These are phyloP conservation scores for Cyclotella choctawhatcheeana DNA, from an alignment of 108 stramenopile genomes.

Conservation along the genomic window DNA sequence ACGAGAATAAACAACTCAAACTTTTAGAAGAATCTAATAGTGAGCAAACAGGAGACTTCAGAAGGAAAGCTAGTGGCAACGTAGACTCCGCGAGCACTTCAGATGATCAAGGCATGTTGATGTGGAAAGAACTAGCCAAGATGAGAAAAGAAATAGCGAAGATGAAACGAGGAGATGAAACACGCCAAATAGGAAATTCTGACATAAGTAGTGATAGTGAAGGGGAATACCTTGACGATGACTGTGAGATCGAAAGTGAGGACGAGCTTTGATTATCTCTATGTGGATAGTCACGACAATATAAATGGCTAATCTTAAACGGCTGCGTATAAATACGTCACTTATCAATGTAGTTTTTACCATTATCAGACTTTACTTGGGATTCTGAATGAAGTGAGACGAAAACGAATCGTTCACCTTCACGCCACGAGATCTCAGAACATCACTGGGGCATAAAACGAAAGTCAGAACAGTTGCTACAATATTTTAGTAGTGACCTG, in stretches of 20 bases:
- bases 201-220: slow-evolving; percentile 10
- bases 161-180: not conserved
- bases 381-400: too few relatives aligned
- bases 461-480: not conserved
- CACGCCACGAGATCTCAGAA: not conserved
- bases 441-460: not conserved
- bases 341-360: too few relatives aligned
- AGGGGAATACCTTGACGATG: too few relatives aligned
- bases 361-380: too few relatives aligned
- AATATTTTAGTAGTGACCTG: not conserved
- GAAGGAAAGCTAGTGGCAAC: not conserved
- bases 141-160: slow-evolving; percentile 4
- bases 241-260: not conserved
- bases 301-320: too few relatives aligned
- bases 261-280: too few relatives aligned
- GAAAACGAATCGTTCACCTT: not conserved
- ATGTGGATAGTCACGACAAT: too few relatives aligned
- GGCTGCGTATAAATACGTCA: too few relatives aligned
- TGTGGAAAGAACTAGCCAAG: slow-evolving; percentile 15
- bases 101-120: not conserved
- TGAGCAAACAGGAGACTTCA: slow-evolving; percentile 16
- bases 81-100: slow-evolving; percentile 1
- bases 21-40: slow-evolving; percentile 17
- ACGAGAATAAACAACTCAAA: slow-evolving; percentile 21
- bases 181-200: not conserved